Evolutionary conservation across 2,329 filamentous ascomycete genomes (phyloP).

Genomic region (Zalaria obscura): DNA sequence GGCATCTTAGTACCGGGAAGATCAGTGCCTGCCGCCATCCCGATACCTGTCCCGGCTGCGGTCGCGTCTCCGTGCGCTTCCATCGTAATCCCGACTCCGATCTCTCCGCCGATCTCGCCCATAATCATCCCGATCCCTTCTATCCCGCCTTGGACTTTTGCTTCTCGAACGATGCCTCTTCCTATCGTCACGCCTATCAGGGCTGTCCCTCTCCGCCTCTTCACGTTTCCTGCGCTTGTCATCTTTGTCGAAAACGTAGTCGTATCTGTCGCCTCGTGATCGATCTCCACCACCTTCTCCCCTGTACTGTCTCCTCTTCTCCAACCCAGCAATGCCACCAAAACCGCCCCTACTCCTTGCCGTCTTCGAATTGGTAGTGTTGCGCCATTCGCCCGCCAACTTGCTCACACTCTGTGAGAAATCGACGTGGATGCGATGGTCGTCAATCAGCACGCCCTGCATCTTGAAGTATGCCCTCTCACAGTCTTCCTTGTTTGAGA

Average conservation of each 20-base stretch:
- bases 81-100: not conserved
- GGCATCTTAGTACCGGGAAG: too few relatives aligned
- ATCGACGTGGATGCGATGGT: conserved; percentile 94
- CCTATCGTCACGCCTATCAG: conserved; percentile 2
- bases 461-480: conserved; percentile 98
- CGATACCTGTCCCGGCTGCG: conserved; percentile 7
- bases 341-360: conserved; percentile 59
- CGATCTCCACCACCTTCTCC: conserved; percentile 27
- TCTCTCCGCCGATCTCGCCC: conserved; percentile 3
- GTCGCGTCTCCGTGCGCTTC: conserved; percentile 1
- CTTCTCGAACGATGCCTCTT: conserved; percentile 11
- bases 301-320: conserved; percentile 85
- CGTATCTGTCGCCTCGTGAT: conserved; percentile 42
- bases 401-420: conserved; percentile 90
- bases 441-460: conserved; percentile 93
- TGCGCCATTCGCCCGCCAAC: conserved; percentile 79
- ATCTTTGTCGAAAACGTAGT: conserved; percentile 69
- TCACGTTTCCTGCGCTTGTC: conserved; percentile 9
- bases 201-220: conserved; percentile 4
- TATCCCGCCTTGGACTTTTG: conserved; percentile 13
- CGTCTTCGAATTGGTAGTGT: conserved; percentile 70
- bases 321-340: conserved; percentile 75
- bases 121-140: conserved; percentile 3
- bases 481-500: conserved; percentile 80
- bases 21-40: not conserved